These are phyloP conservation scores for Raphanus hybrid DNA, from an alignment of 441 rosid species.

Conservation along the genomic window DNA sequence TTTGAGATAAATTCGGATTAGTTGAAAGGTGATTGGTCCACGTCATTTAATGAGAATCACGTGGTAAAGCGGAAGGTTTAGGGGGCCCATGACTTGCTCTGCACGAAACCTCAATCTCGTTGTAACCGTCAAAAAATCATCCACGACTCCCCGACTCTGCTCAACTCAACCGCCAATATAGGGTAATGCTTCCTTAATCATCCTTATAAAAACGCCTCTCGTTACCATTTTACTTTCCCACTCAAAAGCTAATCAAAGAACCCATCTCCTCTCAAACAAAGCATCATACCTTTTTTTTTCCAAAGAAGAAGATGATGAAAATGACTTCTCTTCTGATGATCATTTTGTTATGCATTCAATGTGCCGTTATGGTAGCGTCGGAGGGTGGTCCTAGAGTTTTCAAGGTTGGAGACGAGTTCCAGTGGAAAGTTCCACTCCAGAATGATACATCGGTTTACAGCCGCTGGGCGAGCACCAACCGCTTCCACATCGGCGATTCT, in stretches of 20 bases:
- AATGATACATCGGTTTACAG: constrained; percentile 53
- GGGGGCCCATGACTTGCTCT: not conserved
- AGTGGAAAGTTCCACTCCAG: constrained; percentile 72
- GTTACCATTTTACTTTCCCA: not conserved
- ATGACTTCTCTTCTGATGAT: constrained; percentile 7
- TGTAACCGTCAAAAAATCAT: constrained; percentile 10
- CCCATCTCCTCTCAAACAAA: not conserved
- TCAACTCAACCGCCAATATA: constrained; percentile 25
- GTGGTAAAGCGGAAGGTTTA: not conserved
- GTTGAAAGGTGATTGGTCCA: constrained; percentile 26
- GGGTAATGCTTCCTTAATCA: not conserved
- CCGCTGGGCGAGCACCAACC: constrained; percentile 69
- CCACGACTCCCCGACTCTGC: constrained; percentile 22
- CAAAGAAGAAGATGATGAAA: constrained; percentile 7
- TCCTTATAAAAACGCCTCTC: not conserved
- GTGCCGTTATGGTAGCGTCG: constrained; percentile 17
- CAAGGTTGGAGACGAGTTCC: constrained; percentile 70
- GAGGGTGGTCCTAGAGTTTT: constrained; percentile 58
- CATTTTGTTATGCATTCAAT: not conserved
- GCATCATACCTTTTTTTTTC: not conserved
- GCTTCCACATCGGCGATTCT: constrained; percentile 84
- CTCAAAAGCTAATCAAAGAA: not conserved
- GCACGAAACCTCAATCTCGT: not conserved
- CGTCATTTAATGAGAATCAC: constrained; percentile 17
- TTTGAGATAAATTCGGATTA: not conserved